A percentile compares a stretch with the other conserved stretches of the same genome.
These are phyloP conservation scores for Cryptosporidium baileyi DNA, from an alignment of 169 alveolate genomes.

Conservation along the genomic window DNA sequence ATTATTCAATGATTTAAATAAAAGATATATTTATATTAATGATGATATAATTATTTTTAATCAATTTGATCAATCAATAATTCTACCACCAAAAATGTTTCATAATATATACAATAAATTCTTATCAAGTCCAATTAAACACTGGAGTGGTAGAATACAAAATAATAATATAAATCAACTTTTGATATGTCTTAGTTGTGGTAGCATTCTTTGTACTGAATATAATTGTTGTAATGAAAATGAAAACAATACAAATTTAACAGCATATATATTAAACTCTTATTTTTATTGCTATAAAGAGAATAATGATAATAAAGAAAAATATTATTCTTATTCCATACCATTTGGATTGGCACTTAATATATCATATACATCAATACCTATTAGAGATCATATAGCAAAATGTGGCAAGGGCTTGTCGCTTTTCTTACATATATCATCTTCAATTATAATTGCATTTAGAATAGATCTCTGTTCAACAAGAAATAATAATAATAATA, in stretches of 20 bases:
- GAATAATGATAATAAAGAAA: neutral
- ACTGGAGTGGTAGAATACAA: constrained; percentile 1
- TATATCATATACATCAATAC: constrained; percentile 5
- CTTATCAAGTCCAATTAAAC: constrained; percentile 17
- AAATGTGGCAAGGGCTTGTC: constrained; percentile 50
- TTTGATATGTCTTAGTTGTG: constrained; percentile 28
- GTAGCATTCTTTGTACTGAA: constrained; percentile 31
- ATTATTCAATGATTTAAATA: neutral
- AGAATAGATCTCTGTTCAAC: constrained; percentile 40
- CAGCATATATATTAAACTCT: neutral
- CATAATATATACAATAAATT: constrained; percentile 35
- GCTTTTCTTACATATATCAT: constrained; percentile 39
- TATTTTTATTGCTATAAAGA: constrained; percentile 19
- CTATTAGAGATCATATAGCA: constrained; percentile 44
- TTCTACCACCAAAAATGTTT: constrained; percentile 21
- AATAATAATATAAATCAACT: neutral
- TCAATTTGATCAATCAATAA: neutral
- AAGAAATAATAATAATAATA: neutral
- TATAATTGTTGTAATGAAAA: constrained; percentile 37
- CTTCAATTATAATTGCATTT: constrained; percentile 21
- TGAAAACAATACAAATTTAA: neutral
- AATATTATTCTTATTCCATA: neutral
- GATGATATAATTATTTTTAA: neutral
- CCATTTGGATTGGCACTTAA: constrained; percentile 41
- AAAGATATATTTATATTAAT: neutral